These are phyloP conservation scores for Volvox africanus DNA, from an alignment of 139 green algal species.

Conservation along the genomic window DNA sequence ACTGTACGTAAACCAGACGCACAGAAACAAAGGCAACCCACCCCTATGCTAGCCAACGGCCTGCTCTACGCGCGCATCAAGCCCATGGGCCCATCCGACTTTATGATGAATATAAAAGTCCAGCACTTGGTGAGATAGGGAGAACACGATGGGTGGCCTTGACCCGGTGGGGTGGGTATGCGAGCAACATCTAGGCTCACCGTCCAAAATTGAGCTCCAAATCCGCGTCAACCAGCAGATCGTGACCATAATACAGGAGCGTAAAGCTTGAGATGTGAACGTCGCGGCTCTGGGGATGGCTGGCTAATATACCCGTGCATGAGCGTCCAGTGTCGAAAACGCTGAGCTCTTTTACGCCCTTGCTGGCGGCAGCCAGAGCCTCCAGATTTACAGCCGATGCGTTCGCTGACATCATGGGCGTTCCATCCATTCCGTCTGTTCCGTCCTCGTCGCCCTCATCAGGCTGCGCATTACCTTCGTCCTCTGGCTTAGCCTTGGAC, in stretches of 20 bases:
- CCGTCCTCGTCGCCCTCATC: constrained; percentile 22
- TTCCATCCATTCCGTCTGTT: not conserved
- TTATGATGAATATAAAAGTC: too few relatives aligned
- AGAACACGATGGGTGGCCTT: too few relatives aligned
- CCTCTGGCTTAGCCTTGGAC: constrained; percentile 24
- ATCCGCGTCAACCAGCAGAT: constrained; percentile 81
- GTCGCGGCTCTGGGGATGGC: constrained; percentile 79
- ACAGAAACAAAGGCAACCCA: too few relatives aligned
- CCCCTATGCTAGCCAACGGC: too few relatives aligned
- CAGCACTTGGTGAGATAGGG: too few relatives aligned
- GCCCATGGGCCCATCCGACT: too few relatives aligned
- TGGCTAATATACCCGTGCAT: constrained; percentile 82
- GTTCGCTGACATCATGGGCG: constrained; percentile 40
- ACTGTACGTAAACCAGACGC: too few relatives aligned
- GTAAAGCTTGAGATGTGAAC: constrained; percentile 87
- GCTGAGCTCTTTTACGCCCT: constrained; percentile 9
- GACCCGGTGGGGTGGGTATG: too few relatives aligned
- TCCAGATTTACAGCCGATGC: constrained; percentile 20
- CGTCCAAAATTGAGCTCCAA: constrained; percentile 89
- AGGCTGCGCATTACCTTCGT: not conserved
- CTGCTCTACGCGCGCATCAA: too few relatives aligned
- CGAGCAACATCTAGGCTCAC: constrained; percentile 35
- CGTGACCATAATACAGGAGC: constrained; percentile 88
- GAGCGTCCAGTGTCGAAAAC: constrained; percentile 63
- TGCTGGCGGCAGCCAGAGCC: not conserved